phyloP scores from a whole-genome alignment of 345 rosid genomes.

The Passiflora organensis region DNA sequence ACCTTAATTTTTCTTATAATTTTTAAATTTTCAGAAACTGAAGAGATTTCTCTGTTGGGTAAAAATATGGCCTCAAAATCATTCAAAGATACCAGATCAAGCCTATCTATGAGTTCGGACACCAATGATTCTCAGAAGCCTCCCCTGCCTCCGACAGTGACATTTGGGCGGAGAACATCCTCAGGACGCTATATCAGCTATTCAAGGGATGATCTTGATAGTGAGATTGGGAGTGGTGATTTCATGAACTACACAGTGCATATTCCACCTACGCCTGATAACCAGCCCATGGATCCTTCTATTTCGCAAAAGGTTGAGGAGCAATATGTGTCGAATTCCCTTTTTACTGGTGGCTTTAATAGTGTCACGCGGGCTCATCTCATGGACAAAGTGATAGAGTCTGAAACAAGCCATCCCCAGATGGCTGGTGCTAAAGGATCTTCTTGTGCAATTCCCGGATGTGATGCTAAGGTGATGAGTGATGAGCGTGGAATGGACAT shows the following conservation, averaged over 20 bases:
- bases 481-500: constrained; percentile 84
- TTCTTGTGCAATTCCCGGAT: constrained; percentile 80
- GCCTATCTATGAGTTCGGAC: constrained; percentile 59
- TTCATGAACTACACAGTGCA: constrained; percentile 82
- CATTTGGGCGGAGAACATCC: constrained; percentile 71
- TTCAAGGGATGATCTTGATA: constrained; percentile 92
- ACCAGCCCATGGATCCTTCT: constrained; percentile 89
- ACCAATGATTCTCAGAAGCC: constrained; percentile 53
- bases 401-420: constrained; percentile 89
- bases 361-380: constrained; percentile 84
- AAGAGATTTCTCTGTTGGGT: constrained; percentile 14
- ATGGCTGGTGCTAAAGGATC: constrained; percentile 98
- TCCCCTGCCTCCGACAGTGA: constrained; percentile 56
- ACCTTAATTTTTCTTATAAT: neutral
- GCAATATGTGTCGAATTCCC: constrained; percentile 89
- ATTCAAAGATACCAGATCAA: constrained; percentile 54
- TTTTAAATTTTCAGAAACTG: constrained; percentile 33
- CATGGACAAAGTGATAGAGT: constrained; percentile 93
- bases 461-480: constrained; percentile 93
- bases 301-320: constrained; percentile 94
- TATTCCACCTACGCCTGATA: constrained; percentile 93
- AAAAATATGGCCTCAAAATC: constrained; percentile 59
- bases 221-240: constrained; percentile 70
- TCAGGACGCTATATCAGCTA: constrained; percentile 85
- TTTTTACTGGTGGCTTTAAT: constrained; percentile 92